phyloP scores from a whole-genome alignment of 2,329 filamentous ascomycete genomes.

The Zymoseptoria pseudotritici region DNA sequence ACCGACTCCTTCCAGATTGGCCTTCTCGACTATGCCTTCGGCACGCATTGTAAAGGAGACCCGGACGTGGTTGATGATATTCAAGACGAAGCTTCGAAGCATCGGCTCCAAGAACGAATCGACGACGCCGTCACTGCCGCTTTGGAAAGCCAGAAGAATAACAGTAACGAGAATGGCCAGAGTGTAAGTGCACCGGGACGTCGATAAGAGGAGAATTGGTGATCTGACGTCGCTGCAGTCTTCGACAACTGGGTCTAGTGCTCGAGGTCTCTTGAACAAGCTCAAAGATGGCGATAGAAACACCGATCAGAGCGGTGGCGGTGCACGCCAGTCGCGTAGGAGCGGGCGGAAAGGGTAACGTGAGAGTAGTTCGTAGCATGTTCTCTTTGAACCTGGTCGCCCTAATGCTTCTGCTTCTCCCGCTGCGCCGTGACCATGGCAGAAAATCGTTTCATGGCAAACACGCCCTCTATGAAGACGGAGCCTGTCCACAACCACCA shows the following conservation, averaged over 20 bases:
- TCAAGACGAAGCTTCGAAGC: slow-evolving; percentile 49
- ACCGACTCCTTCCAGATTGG: slow-evolving; percentile 38
- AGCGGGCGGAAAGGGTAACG: not conserved
- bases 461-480: slow-evolving; percentile 47
- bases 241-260: not conserved
- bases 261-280: not conserved
- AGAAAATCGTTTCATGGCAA: slow-evolving; percentile 42
- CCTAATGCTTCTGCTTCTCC: slow-evolving; percentile 33
- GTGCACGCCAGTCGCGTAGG: not conserved
- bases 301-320: not conserved
- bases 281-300: not conserved
- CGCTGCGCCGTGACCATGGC: slow-evolving; percentile 35
- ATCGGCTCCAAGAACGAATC: slow-evolving; percentile 41
- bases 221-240: not conserved
- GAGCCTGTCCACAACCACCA: slow-evolving; percentile 51
- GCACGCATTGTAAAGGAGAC: slow-evolving; percentile 42
- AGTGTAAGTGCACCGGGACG: not conserved
- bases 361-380: too few species aligned
- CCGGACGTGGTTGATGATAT: slow-evolving; percentile 49
- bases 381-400: too few species aligned
- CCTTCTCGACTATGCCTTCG: slow-evolving; percentile 54
- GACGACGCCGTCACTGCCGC: slow-evolving; percentile 27
- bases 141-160: slow-evolving; percentile 8
- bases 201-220: not conserved
- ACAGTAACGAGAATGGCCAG: not conserved